Evolutionary conservation across 208 protist genomes (phyloP).

Genomic region (Porcisia hertigi): DNA sequence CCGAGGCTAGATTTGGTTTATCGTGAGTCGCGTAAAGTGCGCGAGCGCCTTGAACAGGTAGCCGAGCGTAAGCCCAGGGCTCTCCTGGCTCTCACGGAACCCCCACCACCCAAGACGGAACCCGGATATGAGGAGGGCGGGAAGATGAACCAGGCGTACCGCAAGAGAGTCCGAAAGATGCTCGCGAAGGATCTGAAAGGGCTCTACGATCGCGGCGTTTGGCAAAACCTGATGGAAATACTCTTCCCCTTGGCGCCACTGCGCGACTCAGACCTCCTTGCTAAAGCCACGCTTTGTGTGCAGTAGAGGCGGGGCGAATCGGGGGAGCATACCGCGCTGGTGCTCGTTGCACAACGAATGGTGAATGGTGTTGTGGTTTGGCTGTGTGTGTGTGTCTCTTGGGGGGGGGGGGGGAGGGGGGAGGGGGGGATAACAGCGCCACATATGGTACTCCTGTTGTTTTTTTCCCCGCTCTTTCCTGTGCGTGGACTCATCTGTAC

Average conservation of each 20-base stretch:
- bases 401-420: background rate
- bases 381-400: background rate
- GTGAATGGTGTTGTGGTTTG: background rate
- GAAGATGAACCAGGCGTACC: slow-evolving; percentile 56
- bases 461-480: too few relatives aligned
- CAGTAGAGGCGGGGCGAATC: background rate
- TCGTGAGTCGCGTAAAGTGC: slow-evolving; percentile 58
- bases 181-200: slow-evolving; percentile 56
- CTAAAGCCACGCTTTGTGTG: slow-evolving; percentile 11
- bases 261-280: slow-evolving; percentile 22
- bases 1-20: slow-evolving; percentile 64
- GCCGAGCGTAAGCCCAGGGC: slow-evolving; percentile 52
- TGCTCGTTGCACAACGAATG: background rate
- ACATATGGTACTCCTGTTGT: background rate
- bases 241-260: slow-evolving; percentile 64
- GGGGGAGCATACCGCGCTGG: background rate
- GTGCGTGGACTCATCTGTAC: too few relatives aligned
- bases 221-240: slow-evolving; percentile 78
- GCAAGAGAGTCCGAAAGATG: slow-evolving; percentile 59
- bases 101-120: slow-evolving; percentile 41
- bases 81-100: slow-evolving; percentile 44
- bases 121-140: slow-evolving; percentile 50
- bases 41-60: slow-evolving; percentile 49
- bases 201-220: slow-evolving; percentile 76
- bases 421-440: background rate